A percentile compares a stretch with the other conserved stretches of the same genome.
Conservation (phyloP, 2,329 filamentous ascomycete species). For the Aschersonia sp. region DNA sequence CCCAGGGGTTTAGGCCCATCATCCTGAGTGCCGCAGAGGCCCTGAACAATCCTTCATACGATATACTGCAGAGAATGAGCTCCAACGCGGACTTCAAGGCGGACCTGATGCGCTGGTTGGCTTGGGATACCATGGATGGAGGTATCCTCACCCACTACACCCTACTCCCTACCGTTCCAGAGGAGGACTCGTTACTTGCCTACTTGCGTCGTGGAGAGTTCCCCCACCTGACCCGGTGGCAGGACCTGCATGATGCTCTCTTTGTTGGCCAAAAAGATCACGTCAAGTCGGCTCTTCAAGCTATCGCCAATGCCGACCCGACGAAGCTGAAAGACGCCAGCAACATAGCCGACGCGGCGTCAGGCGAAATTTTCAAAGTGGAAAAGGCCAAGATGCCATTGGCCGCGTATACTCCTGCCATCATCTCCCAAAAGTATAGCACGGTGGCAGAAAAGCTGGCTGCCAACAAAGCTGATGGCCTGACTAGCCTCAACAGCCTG, state of each 20-base stretch:
- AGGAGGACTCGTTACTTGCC: slow-evolving; percentile 55
- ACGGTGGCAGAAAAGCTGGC: slow-evolving; percentile 48
- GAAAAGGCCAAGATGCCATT: slow-evolving; percentile 53
- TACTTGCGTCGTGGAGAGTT: slow-evolving; percentile 66
- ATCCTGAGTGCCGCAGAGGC: slow-evolving; percentile 71
- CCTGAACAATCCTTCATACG: slow-evolving; percentile 66
- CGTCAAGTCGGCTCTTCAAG: slow-evolving; percentile 47
- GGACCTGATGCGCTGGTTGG: slow-evolving; percentile 74
- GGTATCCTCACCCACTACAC: slow-evolving; percentile 68
- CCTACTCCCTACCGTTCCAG: slow-evolving; percentile 70
- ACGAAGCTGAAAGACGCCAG: slow-evolving; percentile 40
- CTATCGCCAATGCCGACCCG: slow-evolving; percentile 33
- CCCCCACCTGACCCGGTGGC: slow-evolving; percentile 58
- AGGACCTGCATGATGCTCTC: slow-evolving; percentile 54
- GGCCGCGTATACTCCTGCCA: slow-evolving; percentile 59
- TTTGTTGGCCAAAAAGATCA: slow-evolving; percentile 55
- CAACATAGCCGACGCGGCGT: slow-evolving; percentile 47
- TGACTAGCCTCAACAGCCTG: slow-evolving; percentile 53
- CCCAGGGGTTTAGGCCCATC: slow-evolving; percentile 75
- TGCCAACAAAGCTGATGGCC: slow-evolving; percentile 41
- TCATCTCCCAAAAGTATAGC: slow-evolving; percentile 51
- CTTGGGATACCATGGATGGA: slow-evolving; percentile 82
- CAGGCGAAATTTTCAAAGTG: slow-evolving; percentile 44
- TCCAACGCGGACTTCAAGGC: slow-evolving; percentile 46
- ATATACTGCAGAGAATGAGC: slow-evolving; percentile 48